These are phyloP conservation scores for Ormosia semicastrata DNA, from an alignment of 306 rosid species.

Conservation along the genomic window DNA sequence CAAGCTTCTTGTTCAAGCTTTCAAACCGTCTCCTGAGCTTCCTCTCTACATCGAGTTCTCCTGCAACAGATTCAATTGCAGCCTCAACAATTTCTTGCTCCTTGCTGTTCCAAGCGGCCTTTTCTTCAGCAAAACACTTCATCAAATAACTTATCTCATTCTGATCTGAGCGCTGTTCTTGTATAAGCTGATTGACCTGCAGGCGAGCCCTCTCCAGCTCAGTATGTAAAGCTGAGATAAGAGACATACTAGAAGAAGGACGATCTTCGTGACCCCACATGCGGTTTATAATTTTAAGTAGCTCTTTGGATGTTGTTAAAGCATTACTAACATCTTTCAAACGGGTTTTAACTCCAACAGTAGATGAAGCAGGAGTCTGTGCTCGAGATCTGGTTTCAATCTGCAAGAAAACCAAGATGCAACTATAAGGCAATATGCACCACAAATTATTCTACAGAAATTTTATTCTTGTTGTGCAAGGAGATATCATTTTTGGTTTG, in stretches of 20 bases:
- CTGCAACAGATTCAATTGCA: constrained; percentile 92
- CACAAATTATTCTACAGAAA: not conserved
- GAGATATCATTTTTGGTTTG: too few relatives aligned
- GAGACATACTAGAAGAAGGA: constrained; percentile 88
- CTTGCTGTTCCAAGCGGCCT: constrained; percentile 88
- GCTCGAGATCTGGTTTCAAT: constrained; percentile 82
- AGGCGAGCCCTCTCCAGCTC: constrained; percentile 95
- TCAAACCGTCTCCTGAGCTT: constrained; percentile 81
- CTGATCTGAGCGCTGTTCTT: constrained; percentile 82
- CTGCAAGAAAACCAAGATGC: constrained; percentile 44
- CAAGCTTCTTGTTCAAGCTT: constrained; percentile 94
- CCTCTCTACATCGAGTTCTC: constrained; percentile 89
- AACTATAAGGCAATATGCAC: not conserved
- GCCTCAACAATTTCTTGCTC: constrained; percentile 87
- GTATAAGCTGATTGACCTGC: constrained; percentile 90
- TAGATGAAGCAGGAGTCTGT: constrained; percentile 65
- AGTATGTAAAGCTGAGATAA: constrained; percentile 84
- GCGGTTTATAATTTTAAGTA: constrained; percentile 88
- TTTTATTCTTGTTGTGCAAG: too few relatives aligned
- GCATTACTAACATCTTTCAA: constrained; percentile 92
- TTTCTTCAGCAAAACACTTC: constrained; percentile 93
- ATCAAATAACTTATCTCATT: constrained; percentile 76
- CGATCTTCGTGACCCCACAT: constrained; percentile 91
- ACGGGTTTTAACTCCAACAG: constrained; percentile 60
- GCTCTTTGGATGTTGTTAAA: constrained; percentile 84